phyloP scores from a whole-genome alignment of 2,329 filamentous ascomycete species.

The Cercospora sp. region DNA sequence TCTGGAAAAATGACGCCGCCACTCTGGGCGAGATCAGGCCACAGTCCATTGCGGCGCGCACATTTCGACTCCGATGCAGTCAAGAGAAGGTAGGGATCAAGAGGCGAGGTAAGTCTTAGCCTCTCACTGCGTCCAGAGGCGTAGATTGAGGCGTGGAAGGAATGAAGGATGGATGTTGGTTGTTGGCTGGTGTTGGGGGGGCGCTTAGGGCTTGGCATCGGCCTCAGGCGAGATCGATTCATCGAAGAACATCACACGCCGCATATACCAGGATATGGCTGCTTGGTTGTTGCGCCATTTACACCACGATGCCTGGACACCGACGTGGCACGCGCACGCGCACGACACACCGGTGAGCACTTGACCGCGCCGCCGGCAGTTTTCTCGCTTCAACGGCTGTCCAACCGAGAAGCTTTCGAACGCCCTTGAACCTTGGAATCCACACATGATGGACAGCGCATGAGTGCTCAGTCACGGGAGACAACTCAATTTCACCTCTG shows the following conservation, averaged over 20 bases:
- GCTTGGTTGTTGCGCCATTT: not conserved
- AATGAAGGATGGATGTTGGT: conserved; percentile 9
- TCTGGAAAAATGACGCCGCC: not conserved
- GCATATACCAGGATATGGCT: not conserved
- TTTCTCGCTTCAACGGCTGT: conserved; percentile 5
- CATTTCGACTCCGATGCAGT: not conserved
- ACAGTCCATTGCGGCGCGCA: not conserved
- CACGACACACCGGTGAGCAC: not conserved
- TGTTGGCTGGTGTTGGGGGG: conserved; percentile 16
- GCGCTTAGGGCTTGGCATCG: not conserved
- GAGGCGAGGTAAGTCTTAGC: conserved; percentile 5
- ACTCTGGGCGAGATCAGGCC: not conserved
- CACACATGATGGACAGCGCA: conserved; percentile 6
- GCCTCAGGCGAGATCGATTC: not conserved
- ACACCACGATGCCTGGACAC: not conserved
- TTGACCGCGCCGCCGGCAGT: conserved; percentile 4
- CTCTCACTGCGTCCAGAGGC: not conserved
- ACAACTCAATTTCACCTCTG: conserved; percentile 1
- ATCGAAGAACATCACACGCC: not conserved
- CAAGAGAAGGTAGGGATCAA: not conserved
- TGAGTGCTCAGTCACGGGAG: no score
- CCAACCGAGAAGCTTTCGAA: conserved; percentile 17
- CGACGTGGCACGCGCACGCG: not conserved
- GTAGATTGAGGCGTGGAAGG: conserved; percentile 10
- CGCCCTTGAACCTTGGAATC: conserved; percentile 5